Conservation (phyloP, 805 yeast genomes). For the Kluyveromyces starmeri region DNA sequence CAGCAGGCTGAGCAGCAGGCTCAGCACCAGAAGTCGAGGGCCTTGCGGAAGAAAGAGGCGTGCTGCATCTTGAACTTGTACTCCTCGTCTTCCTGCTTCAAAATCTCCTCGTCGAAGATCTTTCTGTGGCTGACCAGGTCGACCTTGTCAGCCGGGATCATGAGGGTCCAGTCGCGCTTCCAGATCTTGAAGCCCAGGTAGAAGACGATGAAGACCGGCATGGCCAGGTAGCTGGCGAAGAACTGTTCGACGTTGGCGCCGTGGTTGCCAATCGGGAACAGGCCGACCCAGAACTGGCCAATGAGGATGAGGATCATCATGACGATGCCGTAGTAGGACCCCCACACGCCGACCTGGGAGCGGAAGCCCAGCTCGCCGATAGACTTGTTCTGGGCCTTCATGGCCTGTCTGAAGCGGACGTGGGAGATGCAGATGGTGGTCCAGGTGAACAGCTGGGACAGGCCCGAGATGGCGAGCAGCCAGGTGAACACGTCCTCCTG, state of each 20-base stretch:
- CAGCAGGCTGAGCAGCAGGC: too few relatives aligned
- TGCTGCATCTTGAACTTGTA: slow-evolving; percentile 20
- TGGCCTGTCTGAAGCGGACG: slow-evolving; percentile 50
- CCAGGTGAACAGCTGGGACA: slow-evolving; percentile 59
- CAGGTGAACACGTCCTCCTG: slow-evolving; percentile 53
- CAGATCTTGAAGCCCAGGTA: slow-evolving; percentile 40
- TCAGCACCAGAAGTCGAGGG: slow-evolving; percentile 29
- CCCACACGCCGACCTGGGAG: slow-evolving; percentile 44
- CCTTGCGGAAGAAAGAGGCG: slow-evolving; percentile 23
- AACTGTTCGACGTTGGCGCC: slow-evolving; percentile 34
- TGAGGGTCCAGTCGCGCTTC: slow-evolving; percentile 36
- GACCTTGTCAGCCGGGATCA: slow-evolving; percentile 25
- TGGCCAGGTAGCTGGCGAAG: slow-evolving; percentile 40
- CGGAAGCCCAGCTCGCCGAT: slow-evolving; percentile 43
- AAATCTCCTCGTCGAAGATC: slow-evolving; percentile 26
- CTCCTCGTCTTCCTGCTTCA: slow-evolving; percentile 29
- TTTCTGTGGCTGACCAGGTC: slow-evolving; percentile 26
- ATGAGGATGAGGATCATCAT: slow-evolving; percentile 42
- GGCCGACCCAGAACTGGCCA: slow-evolving; percentile 60
- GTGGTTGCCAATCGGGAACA: slow-evolving; percentile 40
- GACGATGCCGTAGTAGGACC: slow-evolving; percentile 43
- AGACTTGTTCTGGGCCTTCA: slow-evolving; percentile 45
- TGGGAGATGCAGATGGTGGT: slow-evolving; percentile 47
- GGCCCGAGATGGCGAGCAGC: slow-evolving; percentile 54
- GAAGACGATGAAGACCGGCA: slow-evolving; percentile 35